Percentiles rank a stretch among this genome's conserved stretches.
These are phyloP conservation scores for Pseudopediastrum boryanum DNA, from an alignment of 139 green algal genomes.

Conservation along the genomic window DNA sequence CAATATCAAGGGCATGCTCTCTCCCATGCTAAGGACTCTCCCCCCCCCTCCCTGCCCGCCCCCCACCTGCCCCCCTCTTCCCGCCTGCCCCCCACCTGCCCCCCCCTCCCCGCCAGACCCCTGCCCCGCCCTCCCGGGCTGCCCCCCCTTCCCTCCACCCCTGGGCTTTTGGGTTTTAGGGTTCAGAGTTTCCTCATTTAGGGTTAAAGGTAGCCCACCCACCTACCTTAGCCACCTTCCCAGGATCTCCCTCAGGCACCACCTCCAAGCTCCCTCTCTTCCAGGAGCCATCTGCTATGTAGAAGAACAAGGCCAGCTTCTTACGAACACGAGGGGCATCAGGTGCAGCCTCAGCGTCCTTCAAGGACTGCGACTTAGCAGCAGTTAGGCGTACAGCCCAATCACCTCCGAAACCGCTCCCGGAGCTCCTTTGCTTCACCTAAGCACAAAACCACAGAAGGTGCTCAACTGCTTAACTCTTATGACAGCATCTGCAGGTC, in stretches of 20 bases:
- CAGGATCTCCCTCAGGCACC: slow-evolving; percentile 15
- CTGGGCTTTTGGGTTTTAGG: too few relatives aligned
- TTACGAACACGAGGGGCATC: background rate
- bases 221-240: slow-evolving; percentile 18
- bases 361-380: background rate
- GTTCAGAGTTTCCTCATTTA: too few relatives aligned
- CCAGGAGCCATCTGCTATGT: slow-evolving; percentile 55
- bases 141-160: too few relatives aligned
- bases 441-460: too few relatives aligned
- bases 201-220: too few relatives aligned
- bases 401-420: slow-evolving; percentile 47
- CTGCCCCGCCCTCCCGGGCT: too few relatives aligned
- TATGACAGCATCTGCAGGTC: background rate
- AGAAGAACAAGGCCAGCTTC: slow-evolving; percentile 38
- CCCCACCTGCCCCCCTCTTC: too few relatives aligned
- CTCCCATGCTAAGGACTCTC: too few relatives aligned
- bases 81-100: too few relatives aligned
- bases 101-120: too few relatives aligned
- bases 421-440: slow-evolving; percentile 34
- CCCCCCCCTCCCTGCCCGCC: too few relatives aligned
- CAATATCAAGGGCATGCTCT: too few relatives aligned
- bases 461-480: background rate
- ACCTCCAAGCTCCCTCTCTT: slow-evolving; percentile 15
- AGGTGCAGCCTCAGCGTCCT: background rate
- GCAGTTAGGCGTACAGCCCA: slow-evolving; percentile 48